Base-by-base conservation (phyloP, 352 stramenopile genomes). In the Phytophthora nicotianae region DNA sequence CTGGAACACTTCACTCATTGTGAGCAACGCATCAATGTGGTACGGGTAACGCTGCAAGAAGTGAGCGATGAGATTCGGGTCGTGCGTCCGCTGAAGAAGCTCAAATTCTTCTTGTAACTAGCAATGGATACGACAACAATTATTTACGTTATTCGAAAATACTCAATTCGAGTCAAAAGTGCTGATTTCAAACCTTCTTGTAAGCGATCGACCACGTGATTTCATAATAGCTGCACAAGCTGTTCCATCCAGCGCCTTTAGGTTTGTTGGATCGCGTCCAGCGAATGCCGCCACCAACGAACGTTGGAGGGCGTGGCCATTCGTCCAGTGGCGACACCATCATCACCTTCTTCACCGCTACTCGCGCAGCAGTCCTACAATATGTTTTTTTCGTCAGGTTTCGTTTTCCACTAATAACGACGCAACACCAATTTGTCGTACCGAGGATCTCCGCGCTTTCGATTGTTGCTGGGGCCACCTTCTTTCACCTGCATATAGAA, bases 1-100 rank as follows among this genome's bases (percentile, higher is more conserved):
- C 65, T 95, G 87, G 56, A 91, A 94, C 23, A 95, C 83, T 62
- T 94, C 83, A 48, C 79, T 93, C 83, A 95, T 94, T 53, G 90
- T 88, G 5, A 95, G 72, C 35, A 94, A 66, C 20, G 87, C 85
- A 51, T 94, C 87, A 29, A 94, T 84, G 55, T 95, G 87, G 74
- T 89, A 95, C 43, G 87, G 87, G 27, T 95, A 84, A 8, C 85
- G 83, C n/a, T 86, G 77, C 56, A 95, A 62, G 50, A 94, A 95
- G 35, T 91, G 81, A 3, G 53, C 79, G 20, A 95, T 91, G 13
- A 90, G 65, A 66, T 95, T 92, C 24, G 85, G 87, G 51, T 95
- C 87, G 60, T 95, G 85, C 21, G 84, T 93, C 20, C 74, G 81
- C 56, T 95, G 87, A 4, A 95, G 74, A 16, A 91, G 55, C 20